Evolutionary conservation across 306 rosid genomes (phyloP).

Genomic region (Trifolium subterraneum): DNA sequence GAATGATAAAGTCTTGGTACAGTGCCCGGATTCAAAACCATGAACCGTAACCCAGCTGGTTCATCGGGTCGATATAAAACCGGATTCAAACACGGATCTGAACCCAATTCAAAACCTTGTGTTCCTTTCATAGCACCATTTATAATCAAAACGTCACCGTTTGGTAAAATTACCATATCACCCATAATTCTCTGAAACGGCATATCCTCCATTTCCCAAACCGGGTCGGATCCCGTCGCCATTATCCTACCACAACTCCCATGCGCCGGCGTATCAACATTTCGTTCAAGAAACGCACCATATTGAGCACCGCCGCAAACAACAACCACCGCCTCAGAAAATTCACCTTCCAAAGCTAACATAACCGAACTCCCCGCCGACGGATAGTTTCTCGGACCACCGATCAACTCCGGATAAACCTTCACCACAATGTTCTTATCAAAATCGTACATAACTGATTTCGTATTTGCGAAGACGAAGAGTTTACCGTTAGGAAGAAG

Average conservation of each 20-base stretch:
- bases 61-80: constrained; percentile 73
- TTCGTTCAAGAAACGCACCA: constrained; percentile 67
- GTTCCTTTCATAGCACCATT: constrained; percentile 86
- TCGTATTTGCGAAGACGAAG: constrained; percentile 82
- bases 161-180: constrained; percentile 86
- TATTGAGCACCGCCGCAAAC: constrained; percentile 87
- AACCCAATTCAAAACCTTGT: constrained; percentile 74
- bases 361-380: constrained; percentile 89
- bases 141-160: constrained; percentile 72
- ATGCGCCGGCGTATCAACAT: constrained; percentile 67
- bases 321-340: constrained; percentile 60
- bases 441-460: constrained; percentile 64
- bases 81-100: constrained; percentile 76
- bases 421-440: constrained; percentile 35
- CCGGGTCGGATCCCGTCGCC: constrained; percentile 56
- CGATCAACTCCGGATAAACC: constrained; percentile 66
- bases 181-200: constrained; percentile 88
- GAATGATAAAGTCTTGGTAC: constrained; percentile 88
- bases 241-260: constrained; percentile 76
- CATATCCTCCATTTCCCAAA: constrained; percentile 88
- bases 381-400: constrained; percentile 91
- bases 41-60: constrained; percentile 77
- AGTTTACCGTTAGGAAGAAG: constrained; percentile 82
- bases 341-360: constrained; percentile 62
- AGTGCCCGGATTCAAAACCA: constrained; percentile 75